Conservation (phyloP, 2,329 filamentous ascomycete genomes). For the Ophiocordyceps sinensis region DNA sequence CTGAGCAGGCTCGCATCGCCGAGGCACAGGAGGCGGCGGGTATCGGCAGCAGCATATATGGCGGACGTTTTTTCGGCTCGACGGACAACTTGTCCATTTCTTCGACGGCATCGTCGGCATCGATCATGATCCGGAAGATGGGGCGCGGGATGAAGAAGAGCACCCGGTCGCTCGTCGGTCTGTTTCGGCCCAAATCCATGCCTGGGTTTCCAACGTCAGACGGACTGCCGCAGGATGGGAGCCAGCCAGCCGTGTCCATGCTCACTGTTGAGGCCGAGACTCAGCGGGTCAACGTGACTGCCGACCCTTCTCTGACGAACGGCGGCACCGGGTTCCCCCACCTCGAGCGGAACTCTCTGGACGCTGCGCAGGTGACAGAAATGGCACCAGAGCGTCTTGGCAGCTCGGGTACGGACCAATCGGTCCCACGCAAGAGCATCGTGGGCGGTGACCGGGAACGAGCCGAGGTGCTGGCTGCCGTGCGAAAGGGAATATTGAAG, state of each 20-base stretch:
- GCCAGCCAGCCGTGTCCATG: slow-evolving; percentile 80
- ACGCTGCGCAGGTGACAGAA: slow-evolving; percentile 39
- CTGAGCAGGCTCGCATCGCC: slow-evolving; percentile 83
- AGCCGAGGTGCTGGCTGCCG: slow-evolving; percentile 79
- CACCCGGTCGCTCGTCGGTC: slow-evolving; percentile 74
- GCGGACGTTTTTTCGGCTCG: slow-evolving; percentile 75
- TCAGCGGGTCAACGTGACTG: slow-evolving; percentile 65
- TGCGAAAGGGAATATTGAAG: slow-evolving; percentile 93
- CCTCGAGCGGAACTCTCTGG: slow-evolving; percentile 68
- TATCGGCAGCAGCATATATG: slow-evolving; percentile 87
- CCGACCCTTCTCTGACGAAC: slow-evolving; percentile 49
- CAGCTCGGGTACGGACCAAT: slow-evolving; percentile 45
- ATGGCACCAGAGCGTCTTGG: slow-evolving; percentile 34
- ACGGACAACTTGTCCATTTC: slow-evolving; percentile 91
- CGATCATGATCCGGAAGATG: slow-evolving; percentile 96
- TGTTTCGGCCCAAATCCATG: slow-evolving; percentile 90
- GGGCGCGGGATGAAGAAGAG: slow-evolving; percentile 96
- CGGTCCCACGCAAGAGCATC: slow-evolving; percentile 67
- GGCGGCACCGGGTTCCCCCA: slow-evolving; percentile 71
- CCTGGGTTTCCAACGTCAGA: slow-evolving; percentile 65
- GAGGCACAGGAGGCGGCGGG: slow-evolving; percentile 85
- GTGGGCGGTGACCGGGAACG: slow-evolving; percentile 81
- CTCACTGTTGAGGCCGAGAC: slow-evolving; percentile 90
- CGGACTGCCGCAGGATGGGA: slow-evolving; percentile 47
- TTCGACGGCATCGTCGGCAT: slow-evolving; percentile 78